phyloP scores from a whole-genome alignment of 345 rosid genomes.

The Aegle marmelos region DNA sequence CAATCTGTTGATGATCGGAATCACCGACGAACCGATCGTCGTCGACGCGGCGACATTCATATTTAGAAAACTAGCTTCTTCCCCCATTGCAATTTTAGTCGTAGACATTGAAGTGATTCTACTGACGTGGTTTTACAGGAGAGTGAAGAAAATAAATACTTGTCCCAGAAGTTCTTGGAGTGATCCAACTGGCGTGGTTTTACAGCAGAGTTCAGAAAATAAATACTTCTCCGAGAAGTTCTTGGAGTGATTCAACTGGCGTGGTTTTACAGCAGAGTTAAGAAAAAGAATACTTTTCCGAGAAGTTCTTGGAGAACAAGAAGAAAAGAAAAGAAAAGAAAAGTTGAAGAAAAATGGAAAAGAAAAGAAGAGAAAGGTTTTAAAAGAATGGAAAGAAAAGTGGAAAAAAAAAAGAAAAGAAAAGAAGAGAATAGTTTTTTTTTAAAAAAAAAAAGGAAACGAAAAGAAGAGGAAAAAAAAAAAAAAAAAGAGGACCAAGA shows the following conservation, averaged over 20 bases:
- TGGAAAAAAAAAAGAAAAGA: too few species aligned
- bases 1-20: constrained; percentile 32
- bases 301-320: too few species aligned
- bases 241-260: background rate
- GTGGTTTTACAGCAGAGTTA: background rate
- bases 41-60: background rate
- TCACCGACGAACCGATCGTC: constrained; percentile 33
- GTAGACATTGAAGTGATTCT: background rate
- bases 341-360: too few species aligned
- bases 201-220: background rate
- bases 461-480: too few species aligned
- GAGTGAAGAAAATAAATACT: background rate
- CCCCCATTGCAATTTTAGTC: constrained; percentile 9
- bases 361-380: too few species aligned
- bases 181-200: background rate
- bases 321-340: too few species aligned
- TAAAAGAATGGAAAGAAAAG: too few species aligned
- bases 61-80: background rate
- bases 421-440: too few species aligned
- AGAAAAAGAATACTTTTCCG: background rate
- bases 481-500: too few species aligned
- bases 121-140: background rate
- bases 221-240: too few species aligned
- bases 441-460: too few species aligned
- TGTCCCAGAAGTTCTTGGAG: background rate